These are phyloP conservation scores for Apiotrichum laibachii DNA, from an alignment of 1,284 basidiomycete genomes.

Conservation along the genomic window DNA sequence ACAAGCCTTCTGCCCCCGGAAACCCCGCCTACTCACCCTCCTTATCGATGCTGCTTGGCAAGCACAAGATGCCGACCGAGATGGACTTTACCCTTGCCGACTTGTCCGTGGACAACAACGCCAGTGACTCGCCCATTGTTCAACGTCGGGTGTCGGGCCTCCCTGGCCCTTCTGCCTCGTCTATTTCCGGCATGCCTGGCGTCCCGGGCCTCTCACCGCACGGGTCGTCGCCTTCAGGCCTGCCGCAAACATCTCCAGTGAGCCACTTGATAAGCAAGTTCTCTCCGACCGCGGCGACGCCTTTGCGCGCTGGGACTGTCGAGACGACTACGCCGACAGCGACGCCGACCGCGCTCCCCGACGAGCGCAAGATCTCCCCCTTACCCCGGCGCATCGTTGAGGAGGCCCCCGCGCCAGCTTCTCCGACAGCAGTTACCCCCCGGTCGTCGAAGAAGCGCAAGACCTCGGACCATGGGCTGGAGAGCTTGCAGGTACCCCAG, in stretches of 20 bases:
- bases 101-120: conserved; percentile 8
- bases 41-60: conserved; percentile 11
- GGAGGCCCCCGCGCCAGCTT: background rate
- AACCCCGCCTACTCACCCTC: conserved; percentile 13
- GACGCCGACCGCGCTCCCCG: background rate
- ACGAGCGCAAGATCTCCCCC: conserved; percentile 13
- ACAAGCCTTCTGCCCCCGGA: background rate
- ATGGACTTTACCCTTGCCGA: conserved; percentile 11
- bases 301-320: background rate
- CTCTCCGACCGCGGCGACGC: background rate
- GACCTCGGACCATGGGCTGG: conserved; percentile 7
- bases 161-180: background rate
- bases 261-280: conserved; percentile 9
- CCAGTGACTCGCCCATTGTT: background rate
- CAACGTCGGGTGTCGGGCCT: background rate
- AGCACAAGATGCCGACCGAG: conserved; percentile 2
- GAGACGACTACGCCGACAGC: background rate
- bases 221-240: background rate
- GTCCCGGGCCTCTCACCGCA: background rate
- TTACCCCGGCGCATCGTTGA: conserved; percentile 7
- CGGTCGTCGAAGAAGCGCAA: conserved; percentile 18
- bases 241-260: background rate
- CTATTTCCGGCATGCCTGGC: no score
- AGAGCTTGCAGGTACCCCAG: background rate
- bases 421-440: background rate